These are phyloP conservation scores for Pestalotiopsis sp. DNA, from an alignment of 2,329 filamentous ascomycete species.

Conservation along the genomic window DNA sequence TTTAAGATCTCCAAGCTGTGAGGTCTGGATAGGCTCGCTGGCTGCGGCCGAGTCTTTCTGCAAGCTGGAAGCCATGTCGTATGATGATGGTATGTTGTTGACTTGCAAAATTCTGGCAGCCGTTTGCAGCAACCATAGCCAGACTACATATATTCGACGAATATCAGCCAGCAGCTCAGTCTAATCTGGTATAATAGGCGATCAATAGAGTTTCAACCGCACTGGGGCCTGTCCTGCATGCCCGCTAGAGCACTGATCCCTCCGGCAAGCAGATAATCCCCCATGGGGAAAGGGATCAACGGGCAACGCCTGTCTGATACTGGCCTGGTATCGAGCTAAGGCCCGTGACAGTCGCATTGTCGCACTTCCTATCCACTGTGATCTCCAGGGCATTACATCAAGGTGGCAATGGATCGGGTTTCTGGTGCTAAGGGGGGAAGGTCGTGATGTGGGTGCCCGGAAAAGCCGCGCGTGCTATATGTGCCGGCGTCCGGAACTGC, in stretches of 20 bases:
- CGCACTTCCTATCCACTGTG: neutral
- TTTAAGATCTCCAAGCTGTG: neutral
- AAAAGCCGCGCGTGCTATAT: neutral
- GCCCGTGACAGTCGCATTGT: neutral
- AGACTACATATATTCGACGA: neutral
- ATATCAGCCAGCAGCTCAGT: neutral
- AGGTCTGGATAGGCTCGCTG: neutral
- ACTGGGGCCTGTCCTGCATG: neutral
- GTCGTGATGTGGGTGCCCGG: neutral
- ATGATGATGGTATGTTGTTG: neutral
- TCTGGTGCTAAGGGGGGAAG: neutral
- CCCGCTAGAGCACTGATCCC: neutral
- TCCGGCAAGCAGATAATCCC: neutral
- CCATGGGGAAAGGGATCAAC: slow-evolving; percentile 2
- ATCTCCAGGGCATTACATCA: neutral
- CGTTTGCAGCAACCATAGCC: neutral
- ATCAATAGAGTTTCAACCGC: neutral
- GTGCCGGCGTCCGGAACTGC: neutral
- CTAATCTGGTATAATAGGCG: neutral
- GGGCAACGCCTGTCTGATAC: neutral
- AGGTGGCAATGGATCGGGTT: neutral
- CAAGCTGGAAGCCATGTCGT: neutral
- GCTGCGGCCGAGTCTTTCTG: neutral
- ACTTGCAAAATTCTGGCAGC: neutral
- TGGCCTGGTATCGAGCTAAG: neutral